Evolutionary conservation across 2,329 filamentous ascomycete species (phyloP), one percentile per base, ranked within the genome.

Genomic region (Periconia macrospinosa): DNA sequence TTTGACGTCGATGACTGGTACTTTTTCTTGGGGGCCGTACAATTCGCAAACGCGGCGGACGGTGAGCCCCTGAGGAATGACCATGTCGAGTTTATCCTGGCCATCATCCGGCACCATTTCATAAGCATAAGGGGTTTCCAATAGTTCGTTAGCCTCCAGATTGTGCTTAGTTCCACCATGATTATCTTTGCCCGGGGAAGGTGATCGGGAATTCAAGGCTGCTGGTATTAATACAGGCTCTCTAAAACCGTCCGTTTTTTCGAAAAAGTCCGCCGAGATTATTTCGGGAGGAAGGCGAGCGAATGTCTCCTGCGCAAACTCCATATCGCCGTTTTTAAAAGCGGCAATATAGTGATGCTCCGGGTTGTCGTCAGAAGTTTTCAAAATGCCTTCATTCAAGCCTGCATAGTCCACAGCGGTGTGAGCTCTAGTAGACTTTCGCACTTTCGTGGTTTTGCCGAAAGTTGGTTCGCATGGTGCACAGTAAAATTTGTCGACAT

Each of bases 1-100:
- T 63, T 88, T 87, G 55, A 89, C 86, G 67, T 89, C 85, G 50
- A 89, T 88, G 30, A 89, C 86, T 53, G 87, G 84, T 8, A 88
- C 78, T 43, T 79, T 78, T 63, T 86, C 83, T 43, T 86, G 82
- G 5, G 80, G 79, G 0, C 86, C 86, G 58, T 86, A 86, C 27
- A 88, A 75, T 58, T 88, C 83, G 42, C 83, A 82, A 19, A 88
- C 85, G 48, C 81, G 78, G 30, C 83, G 80, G 30, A 89, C 85
- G 1, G 85, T 88, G 43, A 89, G 74, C 30, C 81, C 81, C 58
- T 82, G 75, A 2, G 86, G 86, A 57, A 89, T 86, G 23, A 88
- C 83, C 86, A 89, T 88, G 59, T 85, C 86, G 20, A 89, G 74
- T 53, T 79, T 79, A 67, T 89, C 86, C 68, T 88, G 85, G 17